phyloP scores from a whole-genome alignment of 106 monocot genomes.

The Platanthera zijinensis region DNA sequence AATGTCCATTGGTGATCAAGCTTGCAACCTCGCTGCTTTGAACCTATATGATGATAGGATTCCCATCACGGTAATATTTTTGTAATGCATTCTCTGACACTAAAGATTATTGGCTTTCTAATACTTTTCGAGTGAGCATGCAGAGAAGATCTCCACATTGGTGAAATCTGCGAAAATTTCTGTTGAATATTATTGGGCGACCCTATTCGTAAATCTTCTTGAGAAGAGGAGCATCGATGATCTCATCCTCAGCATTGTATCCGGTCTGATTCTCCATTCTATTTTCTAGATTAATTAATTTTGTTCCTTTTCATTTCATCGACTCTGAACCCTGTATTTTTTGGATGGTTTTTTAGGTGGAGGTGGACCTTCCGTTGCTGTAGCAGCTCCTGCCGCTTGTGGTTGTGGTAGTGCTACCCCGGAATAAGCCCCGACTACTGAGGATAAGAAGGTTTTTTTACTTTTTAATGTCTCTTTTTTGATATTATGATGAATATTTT shows the following conservation, averaged over 20 bases:
- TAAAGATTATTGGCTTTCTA: no score
- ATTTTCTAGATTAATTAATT: not conserved
- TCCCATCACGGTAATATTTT: no score
- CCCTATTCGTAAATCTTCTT: slow-evolving; percentile 14
- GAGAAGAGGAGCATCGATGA: slow-evolving; percentile 18
- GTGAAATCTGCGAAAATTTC: no score
- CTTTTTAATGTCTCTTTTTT: not conserved
- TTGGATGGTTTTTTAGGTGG: slow-evolving; percentile 2
- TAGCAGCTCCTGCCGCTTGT: slow-evolving; percentile 3
- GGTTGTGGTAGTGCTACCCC: slow-evolving; percentile 1
- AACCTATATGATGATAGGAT: no score
- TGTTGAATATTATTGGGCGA: not conserved
- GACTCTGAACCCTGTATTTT: not conserved
- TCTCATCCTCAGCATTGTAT: slow-evolving; percentile 14
- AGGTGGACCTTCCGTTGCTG: slow-evolving; percentile 3
- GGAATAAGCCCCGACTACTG: slow-evolving; percentile 1
- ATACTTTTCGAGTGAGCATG: no score
- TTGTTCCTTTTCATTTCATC: not conserved
- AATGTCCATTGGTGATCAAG: no score
- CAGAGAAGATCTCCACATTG: no score
- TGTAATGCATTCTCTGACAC: no score
- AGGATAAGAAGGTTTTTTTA: slow-evolving; percentile 22
- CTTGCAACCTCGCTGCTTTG: no score
- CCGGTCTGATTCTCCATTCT: not conserved
- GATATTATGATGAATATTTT: not conserved